phyloP scores from a whole-genome alignment of 2,329 filamentous ascomycete species.

The Ceratocystis huliohia region DNA sequence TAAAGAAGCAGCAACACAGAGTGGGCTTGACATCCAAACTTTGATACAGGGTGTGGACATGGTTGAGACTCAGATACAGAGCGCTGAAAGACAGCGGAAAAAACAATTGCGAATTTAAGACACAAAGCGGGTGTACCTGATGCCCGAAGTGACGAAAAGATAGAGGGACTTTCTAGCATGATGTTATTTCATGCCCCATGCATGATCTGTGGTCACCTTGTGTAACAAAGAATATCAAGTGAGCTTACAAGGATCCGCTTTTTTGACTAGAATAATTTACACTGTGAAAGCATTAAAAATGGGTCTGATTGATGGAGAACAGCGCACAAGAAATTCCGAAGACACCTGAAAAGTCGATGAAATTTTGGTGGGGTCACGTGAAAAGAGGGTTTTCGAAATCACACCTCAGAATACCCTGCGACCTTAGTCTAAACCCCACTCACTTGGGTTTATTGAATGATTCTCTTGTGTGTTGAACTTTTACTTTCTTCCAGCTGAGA shows the following conservation, averaged over 20 bases:
- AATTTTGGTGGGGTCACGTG: slow-evolving; percentile 20
- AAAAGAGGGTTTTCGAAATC: slow-evolving; percentile 19
- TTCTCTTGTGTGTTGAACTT: slow-evolving; percentile 25
- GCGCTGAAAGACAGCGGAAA: slow-evolving; percentile 11
- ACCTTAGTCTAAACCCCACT: slow-evolving; percentile 21
- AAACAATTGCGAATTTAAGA: neutral
- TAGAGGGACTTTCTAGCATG: neutral
- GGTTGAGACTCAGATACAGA: slow-evolving; percentile 19
- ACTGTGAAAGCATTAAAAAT: slow-evolving; percentile 5
- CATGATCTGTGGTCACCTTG: neutral
- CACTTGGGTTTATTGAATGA: slow-evolving; percentile 22
- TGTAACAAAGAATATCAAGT: neutral
- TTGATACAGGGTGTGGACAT: slow-evolving; percentile 21
- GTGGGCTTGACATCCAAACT: slow-evolving; percentile 17
- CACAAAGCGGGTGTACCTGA: too few relatives aligned
- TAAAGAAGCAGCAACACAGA: slow-evolving; percentile 15
- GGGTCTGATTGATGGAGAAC: neutral
- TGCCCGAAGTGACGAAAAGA: neutral
- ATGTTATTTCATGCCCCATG: neutral
- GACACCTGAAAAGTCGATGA: neutral
- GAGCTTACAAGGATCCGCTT: neutral
- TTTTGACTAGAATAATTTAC: neutral
- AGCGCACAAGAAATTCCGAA: slow-evolving; percentile 15
- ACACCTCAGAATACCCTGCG: slow-evolving; percentile 18
- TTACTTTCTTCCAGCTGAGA: slow-evolving; percentile 21